These are phyloP conservation scores for Coemansia reversa DNA, from an alignment of 192 early-diverging fungal species.

Conservation along the genomic window DNA sequence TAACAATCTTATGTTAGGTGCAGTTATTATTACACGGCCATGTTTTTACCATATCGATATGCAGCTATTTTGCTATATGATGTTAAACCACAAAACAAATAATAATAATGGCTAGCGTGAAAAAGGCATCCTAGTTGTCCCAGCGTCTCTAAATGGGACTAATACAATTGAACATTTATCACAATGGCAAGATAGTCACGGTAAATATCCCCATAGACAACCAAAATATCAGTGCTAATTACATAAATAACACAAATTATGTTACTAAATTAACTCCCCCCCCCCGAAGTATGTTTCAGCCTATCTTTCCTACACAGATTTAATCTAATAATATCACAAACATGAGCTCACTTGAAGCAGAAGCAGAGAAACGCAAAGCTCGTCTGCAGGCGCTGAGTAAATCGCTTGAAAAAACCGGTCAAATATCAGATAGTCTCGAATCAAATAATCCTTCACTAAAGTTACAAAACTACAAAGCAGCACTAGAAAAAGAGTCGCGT, in stretches of 20 bases:
- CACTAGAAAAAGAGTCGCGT: not conserved
- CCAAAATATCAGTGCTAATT: not conserved
- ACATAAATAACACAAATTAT: not conserved
- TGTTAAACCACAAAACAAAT: no score
- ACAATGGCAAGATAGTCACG: no score
- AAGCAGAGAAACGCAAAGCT: conserved; percentile 64
- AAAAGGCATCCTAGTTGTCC: not conserved
- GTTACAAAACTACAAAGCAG: conserved; percentile 4
- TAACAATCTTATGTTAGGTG: no score
- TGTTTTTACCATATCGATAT: no score
- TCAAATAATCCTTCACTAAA: not conserved
- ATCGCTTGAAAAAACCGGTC: conserved; percentile 23
- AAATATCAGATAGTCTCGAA: conserved; percentile 8
- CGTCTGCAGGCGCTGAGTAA: conserved; percentile 64
- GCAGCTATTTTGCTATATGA: no score
- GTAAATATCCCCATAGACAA: not conserved
- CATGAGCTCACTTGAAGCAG: conserved; percentile 58
- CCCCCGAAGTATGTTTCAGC: not conserved
- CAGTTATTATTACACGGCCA: no score
- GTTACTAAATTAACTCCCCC: not conserved
- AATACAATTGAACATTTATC: no score
- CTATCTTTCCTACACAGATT: conserved; percentile 19
- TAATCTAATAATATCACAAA: not conserved
- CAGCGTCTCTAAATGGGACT: not conserved
- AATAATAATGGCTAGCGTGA: no score